phyloP scores from a whole-genome alignment of 2,329 filamentous ascomycete species.

The Neopestalotiopsis rosae region DNA sequence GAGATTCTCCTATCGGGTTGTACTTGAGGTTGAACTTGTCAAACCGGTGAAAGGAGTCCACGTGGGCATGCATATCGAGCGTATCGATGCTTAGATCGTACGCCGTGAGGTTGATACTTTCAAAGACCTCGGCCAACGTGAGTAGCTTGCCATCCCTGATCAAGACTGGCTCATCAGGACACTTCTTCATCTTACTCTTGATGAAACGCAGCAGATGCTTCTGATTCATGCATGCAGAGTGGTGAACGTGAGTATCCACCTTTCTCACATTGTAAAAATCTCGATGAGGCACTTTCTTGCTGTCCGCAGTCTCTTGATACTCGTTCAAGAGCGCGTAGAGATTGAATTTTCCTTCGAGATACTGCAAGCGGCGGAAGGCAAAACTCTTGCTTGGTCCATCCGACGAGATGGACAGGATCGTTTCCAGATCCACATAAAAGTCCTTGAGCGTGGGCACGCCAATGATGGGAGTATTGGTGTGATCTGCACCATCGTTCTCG shows the following conservation, averaged over 20 bases:
- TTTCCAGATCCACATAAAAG: conserved; percentile 93
- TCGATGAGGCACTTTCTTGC: conserved; percentile 94
- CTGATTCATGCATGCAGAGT: conserved; percentile 99
- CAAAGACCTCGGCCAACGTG: conserved; percentile 91
- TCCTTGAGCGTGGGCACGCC: conserved; percentile 91
- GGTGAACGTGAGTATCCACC: conserved; percentile 98
- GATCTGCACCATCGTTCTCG: conserved; percentile 67
- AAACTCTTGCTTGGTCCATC: conserved; percentile 98
- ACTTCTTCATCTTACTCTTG: conserved; percentile 99
- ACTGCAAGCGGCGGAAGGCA: conserved; percentile 91
- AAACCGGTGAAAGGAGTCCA: conserved; percentile 97
- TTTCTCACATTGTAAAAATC: conserved; percentile 99
- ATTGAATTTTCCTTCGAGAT: conserved; percentile 96
- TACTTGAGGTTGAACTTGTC: conserved; percentile 99
- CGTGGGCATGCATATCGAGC: conserved; percentile 99
- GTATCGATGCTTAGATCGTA: conserved; percentile 99
- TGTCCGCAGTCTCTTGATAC: conserved; percentile 97
- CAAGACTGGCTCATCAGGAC: conserved; percentile 89
- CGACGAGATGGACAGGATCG: conserved; percentile 85
- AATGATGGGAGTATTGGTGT: conserved; percentile 72
- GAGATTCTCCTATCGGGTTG: conserved; percentile 94
- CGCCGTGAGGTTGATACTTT: conserved; percentile 95
- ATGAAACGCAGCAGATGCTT: conserved; percentile 98
- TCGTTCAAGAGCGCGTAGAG: conserved; percentile 92
- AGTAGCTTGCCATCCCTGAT: conserved; percentile 91